phyloP scores from a whole-genome alignment of 805 yeast species.

The Saccharomyces kudriavzevii region DNA sequence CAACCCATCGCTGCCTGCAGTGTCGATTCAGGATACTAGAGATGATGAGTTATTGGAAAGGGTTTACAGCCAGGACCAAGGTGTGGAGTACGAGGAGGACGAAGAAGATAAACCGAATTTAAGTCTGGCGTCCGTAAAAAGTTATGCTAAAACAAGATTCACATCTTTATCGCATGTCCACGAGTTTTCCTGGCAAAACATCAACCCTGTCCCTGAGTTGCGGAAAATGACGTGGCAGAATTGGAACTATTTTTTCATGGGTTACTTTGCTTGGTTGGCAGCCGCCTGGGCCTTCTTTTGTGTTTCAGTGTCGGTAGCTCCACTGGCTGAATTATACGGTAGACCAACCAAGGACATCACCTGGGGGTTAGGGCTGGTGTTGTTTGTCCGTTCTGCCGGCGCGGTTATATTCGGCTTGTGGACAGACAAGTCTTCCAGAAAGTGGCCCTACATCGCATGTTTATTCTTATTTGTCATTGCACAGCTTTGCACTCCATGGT shows the following conservation, averaged over 20 bases:
- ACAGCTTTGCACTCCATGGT: conserved; percentile 62
- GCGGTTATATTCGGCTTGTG: conserved; percentile 57
- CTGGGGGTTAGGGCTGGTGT: conserved; percentile 66
- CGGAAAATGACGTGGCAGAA: conserved; percentile 32
- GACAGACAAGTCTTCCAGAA: conserved; percentile 59
- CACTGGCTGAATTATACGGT: conserved; percentile 43
- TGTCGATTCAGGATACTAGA: conserved; percentile 3
- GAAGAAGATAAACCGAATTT: conserved; percentile 5
- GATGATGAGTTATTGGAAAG: conserved; percentile 8
- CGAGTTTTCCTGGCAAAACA: conserved; percentile 16
- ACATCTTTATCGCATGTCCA: conserved; percentile 23
- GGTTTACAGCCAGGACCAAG: conserved; percentile 5
- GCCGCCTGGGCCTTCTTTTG: conserved; percentile 68
- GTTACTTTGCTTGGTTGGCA: conserved; percentile 60
- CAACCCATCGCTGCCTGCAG: conserved; percentile 11
- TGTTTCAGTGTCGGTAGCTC: conserved; percentile 46
- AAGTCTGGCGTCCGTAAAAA: conserved; percentile 4
- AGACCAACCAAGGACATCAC: conserved; percentile 43
- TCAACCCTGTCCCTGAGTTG: conserved; percentile 41
- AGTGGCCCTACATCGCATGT: conserved; percentile 53
- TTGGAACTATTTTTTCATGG: conserved; percentile 55
- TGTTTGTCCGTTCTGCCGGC: conserved; percentile 66
- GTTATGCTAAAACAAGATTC: conserved; percentile 20
- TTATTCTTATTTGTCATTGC: conserved; percentile 43
- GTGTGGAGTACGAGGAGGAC: conserved; percentile 8